These are phyloP conservation scores for Centaurea solstitialis DNA, from an alignment of 129 eudicot genomes.

Conservation along the genomic window DNA sequence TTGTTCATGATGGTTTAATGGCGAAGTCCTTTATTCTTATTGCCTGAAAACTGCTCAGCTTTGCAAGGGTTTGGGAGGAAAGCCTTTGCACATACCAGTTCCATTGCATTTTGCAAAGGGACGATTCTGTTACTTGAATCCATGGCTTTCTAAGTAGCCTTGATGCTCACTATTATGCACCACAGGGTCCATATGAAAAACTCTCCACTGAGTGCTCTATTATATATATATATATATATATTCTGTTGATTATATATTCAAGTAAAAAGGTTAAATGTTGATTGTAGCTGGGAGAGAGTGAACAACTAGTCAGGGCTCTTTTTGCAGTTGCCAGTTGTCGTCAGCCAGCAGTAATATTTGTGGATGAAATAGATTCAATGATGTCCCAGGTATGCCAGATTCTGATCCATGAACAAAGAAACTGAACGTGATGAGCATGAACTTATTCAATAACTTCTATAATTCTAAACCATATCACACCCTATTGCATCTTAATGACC, in stretches of 20 bases:
- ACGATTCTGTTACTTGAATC: neutral
- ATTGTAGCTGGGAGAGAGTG: conserved; percentile 91
- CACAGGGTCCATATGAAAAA: neutral
- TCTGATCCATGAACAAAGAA: conserved; percentile 12
- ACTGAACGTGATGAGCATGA: neutral
- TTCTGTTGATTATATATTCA: conserved; percentile 3
- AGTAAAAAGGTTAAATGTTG: conserved; percentile 10
- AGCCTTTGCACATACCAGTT: neutral
- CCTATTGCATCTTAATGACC: neutral
- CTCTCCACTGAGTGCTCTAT: neutral
- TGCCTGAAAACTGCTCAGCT: neutral
- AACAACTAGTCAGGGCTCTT: conserved; percentile 94
- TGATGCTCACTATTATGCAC: neutral
- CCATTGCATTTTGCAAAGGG: neutral
- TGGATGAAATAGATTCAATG: conserved; percentile 98
- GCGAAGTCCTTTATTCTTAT: neutral
- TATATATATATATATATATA: neutral
- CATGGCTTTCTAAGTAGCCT: too few relatives aligned
- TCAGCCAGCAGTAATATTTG: conserved; percentile 95
- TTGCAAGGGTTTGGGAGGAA: conserved; percentile 11
- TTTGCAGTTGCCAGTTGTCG: conserved; percentile 97
- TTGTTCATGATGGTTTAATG: neutral
- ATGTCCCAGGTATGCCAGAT: conserved; percentile 68
- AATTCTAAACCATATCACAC: too few relatives aligned
- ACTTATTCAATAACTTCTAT: neutral